Evolutionary conservation across 495 filamentous ascomycete species (phyloP).

Genomic region (Trichoderma parareesei): DNA sequence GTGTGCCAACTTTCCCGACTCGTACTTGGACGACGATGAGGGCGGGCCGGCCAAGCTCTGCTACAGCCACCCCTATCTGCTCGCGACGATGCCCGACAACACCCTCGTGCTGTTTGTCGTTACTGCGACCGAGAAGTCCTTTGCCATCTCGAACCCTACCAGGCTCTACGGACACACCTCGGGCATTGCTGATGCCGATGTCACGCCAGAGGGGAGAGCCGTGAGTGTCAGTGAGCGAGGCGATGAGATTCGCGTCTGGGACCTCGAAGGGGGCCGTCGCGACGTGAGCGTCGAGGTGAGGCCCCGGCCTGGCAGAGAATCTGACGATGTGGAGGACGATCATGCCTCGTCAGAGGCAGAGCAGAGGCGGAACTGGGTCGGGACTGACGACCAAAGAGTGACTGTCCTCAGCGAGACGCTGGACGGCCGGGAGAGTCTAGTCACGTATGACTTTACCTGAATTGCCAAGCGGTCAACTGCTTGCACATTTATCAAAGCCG

Average conservation of each 20-base stretch:
- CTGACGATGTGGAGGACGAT: constrained; percentile 13
- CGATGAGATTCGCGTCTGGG: constrained; percentile 88
- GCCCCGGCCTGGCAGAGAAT: constrained; percentile 26
- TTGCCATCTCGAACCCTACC: constrained; percentile 67
- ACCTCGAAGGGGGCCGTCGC: constrained; percentile 63
- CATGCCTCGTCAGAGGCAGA: constrained; percentile 16
- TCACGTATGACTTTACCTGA: constrained; percentile 88
- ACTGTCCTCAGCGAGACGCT: constrained; percentile 70
- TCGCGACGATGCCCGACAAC: constrained; percentile 84
- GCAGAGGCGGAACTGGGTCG: constrained; percentile 15
- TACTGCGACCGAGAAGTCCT: constrained; percentile 55
- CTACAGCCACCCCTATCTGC: constrained; percentile 86
- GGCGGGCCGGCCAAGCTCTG: constrained; percentile 64
- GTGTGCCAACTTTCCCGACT: constrained; percentile 19
- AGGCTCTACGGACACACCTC: constrained; percentile 93
- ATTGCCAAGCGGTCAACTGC: background rate
- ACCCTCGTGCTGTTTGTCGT: constrained; percentile 83
- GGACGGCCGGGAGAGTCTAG: constrained; percentile 59
- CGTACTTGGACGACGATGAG: constrained; percentile 13
- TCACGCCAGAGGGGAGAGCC: constrained; percentile 80
- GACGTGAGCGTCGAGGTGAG: constrained; percentile 35
- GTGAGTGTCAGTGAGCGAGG: constrained; percentile 78
- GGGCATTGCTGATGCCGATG: constrained; percentile 75
- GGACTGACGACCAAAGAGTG: constrained; percentile 57
- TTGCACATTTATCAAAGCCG: background rate